A percentile compares a stretch with the other conserved stretches of the same genome.
Conservation (phyloP, 1,284 basidiomycete species). For the Puccinia horiana region DNA sequence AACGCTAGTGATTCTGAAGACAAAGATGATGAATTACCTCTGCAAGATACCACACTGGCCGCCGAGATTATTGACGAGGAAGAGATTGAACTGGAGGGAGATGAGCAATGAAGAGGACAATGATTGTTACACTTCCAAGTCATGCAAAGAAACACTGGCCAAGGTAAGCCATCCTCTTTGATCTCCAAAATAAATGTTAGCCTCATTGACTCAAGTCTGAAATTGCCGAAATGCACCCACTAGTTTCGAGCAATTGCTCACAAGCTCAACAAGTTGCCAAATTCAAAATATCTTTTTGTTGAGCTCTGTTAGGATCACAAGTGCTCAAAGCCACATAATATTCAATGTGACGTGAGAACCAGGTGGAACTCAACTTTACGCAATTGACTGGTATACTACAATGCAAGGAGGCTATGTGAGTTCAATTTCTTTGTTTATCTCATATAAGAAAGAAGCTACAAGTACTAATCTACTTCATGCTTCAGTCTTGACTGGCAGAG, state of each 20-base stretch:
- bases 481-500: neutral
- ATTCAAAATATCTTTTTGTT: neutral
- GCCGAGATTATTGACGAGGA: neutral
- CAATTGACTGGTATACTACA: neutral
- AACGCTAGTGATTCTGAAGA: neutral
- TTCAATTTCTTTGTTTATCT: neutral
- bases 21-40: neutral
- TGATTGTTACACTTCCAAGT: neutral
- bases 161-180: neutral
- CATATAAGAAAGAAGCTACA: neutral
- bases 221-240: neutral
- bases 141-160: neutral
- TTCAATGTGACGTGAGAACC: neutral
- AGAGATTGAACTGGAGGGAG: neutral
- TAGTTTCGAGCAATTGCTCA: neutral
- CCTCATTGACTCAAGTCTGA: neutral
- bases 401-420: neutral
- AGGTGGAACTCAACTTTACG: neutral
- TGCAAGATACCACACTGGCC: neutral
- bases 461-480: neutral
- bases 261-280: constrained; percentile 18
- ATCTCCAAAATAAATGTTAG: neutral
- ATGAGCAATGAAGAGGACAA: neutral
- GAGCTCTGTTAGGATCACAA: neutral
- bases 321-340: neutral